phyloP scores from a whole-genome alignment of 306 rosid genomes.

The Arachis hypogaea region DNA sequence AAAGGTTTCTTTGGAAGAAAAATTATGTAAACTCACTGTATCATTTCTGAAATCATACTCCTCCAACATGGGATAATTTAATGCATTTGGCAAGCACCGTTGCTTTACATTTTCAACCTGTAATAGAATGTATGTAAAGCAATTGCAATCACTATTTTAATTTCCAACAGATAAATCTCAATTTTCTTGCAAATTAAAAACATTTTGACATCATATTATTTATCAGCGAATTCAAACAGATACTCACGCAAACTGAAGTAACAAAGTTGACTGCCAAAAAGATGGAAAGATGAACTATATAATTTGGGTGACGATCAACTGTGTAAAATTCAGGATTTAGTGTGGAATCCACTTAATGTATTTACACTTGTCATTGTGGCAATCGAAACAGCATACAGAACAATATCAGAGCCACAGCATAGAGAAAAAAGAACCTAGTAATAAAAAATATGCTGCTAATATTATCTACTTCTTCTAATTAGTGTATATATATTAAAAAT shows the following conservation, averaged over 20 bases:
- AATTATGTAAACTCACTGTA: conserved; percentile 65
- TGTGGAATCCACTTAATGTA: background rate
- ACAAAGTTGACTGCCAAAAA: background rate
- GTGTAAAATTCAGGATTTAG: background rate
- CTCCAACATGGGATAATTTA: conserved; percentile 98
- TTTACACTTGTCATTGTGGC: background rate
- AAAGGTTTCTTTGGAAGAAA: conserved; percentile 12
- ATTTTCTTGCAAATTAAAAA: conserved; percentile 25
- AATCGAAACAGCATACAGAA: background rate
- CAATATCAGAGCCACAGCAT: conserved; percentile 9
- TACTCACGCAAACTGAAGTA: background rate
- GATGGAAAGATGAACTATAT: conserved; percentile 1
- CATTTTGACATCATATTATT: conserved; percentile 1
- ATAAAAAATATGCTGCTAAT: background rate
- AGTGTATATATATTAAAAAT: background rate
- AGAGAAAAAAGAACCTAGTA: background rate
- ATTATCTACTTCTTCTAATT: background rate
- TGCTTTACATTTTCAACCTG: conserved; percentile 99
- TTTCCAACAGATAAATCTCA: conserved; percentile 12
- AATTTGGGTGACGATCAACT: background rate
- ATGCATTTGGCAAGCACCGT: conserved; percentile 90
- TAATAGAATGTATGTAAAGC: conserved; percentile 25
- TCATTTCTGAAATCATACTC: conserved; percentile 98
- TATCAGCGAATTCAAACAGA: background rate
- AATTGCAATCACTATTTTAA: conserved; percentile 29